A percentile compares a stretch with the other conserved stretches of the same genome.
Evolutionary conservation across 2,329 filamentous ascomycete species (phyloP).

Genomic region (Colletotrichum theobromicola): DNA sequence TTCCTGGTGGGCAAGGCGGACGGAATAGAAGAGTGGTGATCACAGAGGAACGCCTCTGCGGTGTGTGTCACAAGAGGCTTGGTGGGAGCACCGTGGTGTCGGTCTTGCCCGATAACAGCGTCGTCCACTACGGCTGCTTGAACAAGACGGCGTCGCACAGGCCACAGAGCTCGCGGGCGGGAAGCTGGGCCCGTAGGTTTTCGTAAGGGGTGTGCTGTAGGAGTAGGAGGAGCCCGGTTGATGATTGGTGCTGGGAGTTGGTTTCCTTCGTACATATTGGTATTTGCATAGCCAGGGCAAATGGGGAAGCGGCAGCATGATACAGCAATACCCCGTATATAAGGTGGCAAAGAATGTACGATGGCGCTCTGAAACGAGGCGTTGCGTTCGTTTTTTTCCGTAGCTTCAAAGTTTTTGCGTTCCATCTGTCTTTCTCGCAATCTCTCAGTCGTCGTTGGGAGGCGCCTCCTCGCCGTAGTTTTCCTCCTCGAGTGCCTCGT

Average conservation of each 20-base stretch:
- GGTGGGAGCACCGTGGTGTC: constrained; percentile 86
- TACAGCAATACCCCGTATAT: constrained; percentile 32
- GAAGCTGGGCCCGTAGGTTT: constrained; percentile 42
- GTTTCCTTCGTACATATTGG: constrained; percentile 17
- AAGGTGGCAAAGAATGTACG: constrained; percentile 9
- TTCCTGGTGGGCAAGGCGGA: constrained; percentile 55
- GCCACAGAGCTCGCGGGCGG: constrained; percentile 35
- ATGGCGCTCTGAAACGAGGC: not conserved
- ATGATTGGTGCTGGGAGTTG: constrained; percentile 7
- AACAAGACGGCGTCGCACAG: constrained; percentile 49
- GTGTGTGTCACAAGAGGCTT: constrained; percentile 91
- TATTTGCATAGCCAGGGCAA: constrained; percentile 27
- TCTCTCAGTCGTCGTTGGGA: constrained; percentile 62
- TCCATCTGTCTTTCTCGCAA: not conserved
- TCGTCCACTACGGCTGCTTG: constrained; percentile 84
- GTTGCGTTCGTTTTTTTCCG: not conserved
- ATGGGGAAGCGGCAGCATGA: constrained; percentile 24
- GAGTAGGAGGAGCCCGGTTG: not conserved
- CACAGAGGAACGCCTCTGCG: constrained; percentile 86
- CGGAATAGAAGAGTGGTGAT: constrained; percentile 75
- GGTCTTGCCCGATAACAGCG: constrained; percentile 82
- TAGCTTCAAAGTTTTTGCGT: not conserved
- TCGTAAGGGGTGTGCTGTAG: constrained; percentile 25
- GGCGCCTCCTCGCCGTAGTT: constrained; percentile 86
- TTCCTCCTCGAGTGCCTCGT: constrained; percentile 70